Evolutionary conservation across 139 green algal species (phyloP), one percentile per base, ranked within the genome.

Genomic region (Coelastrella sp.): DNA sequence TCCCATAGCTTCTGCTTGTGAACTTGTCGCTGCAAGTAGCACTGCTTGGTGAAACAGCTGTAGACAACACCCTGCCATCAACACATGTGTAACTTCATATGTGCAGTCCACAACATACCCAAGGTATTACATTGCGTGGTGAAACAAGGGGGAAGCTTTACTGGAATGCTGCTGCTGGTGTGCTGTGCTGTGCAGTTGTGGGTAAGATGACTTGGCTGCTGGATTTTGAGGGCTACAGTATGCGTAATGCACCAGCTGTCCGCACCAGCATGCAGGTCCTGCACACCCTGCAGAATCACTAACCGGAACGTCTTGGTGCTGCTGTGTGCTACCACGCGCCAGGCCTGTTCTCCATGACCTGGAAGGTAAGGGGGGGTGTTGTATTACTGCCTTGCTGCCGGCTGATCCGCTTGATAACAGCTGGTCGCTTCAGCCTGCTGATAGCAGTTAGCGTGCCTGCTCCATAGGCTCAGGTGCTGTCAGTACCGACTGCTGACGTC

Each of bases 131-230:
- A n/a, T n/a, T n/a, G n/a, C n/a, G n/a, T n/a, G n/a, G n/a, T n/a
- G n/a, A n/a, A n/a, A n/a, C n/a, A n/a, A n/a, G n/a, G n/a, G n/a
- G n/a, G n/a, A n/a, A n/a, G n/a, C n/a, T n/a, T n/a, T n/a, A n/a
- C n/a, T n/a, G n/a, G n/a, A n/a, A n/a, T n/a, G n/a, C n/a, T n/a
- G n/a, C n/a, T n/a, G n/a, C 62, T 71, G n/a, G n/a, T n/a, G n/a
- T n/a, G n/a, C 13, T 0, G 25, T 38, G 23, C 13, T 74, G 8
- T 51, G 23, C 91, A 95, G 93, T 89, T 4, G 89, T 92, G 27
- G 93, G 92, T 60, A 96, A 96, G 87, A 96, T 96, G 88, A 91
- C 88, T 17, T 95, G 91, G 91, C 89, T 97, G 38, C 86, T 96
- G 34, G 93, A 96, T 71, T 96, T 94, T 84, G 88, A 88, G 64